These are phyloP conservation scores for Acrocalymma vagum DNA, from an alignment of 2,329 filamentous ascomycete genomes.

Conservation along the genomic window DNA sequence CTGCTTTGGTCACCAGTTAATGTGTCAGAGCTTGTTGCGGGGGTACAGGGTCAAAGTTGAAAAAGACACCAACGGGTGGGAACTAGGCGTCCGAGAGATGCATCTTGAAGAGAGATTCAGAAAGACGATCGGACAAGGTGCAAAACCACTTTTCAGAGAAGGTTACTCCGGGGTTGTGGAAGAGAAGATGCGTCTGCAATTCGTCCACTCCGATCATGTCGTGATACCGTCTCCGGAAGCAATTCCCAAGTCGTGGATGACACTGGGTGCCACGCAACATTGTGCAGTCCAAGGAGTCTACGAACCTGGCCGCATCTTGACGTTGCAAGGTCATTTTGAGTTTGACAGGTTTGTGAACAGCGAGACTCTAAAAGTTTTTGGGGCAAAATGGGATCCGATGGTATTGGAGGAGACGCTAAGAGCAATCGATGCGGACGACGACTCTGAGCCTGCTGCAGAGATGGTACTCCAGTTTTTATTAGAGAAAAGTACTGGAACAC, in stretches of 20 bases:
- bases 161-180: slow-evolving; percentile 2
- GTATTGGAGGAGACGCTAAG: slow-evolving; percentile 27
- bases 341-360: slow-evolving; percentile 53
- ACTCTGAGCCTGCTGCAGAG: slow-evolving; percentile 38
- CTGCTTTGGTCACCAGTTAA: slow-evolving; percentile 55
- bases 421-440: slow-evolving; percentile 33
- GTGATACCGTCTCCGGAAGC: slow-evolving; percentile 19
- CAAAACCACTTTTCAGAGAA: background rate
- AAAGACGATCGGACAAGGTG: slow-evolving; percentile 2
- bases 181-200: slow-evolving; percentile 41
- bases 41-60: slow-evolving; percentile 34
- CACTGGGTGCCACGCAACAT: slow-evolving; percentile 34
- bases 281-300: slow-evolving; percentile 53
- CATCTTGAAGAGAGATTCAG: slow-evolving; percentile 23
- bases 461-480: slow-evolving; percentile 43
- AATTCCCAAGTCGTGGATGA: slow-evolving; percentile 29
- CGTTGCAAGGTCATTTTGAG: slow-evolving; percentile 55
- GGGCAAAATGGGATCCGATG: slow-evolving; percentile 29
- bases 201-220: slow-evolving; percentile 49
- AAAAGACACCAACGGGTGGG: slow-evolving; percentile 34
- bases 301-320: slow-evolving; percentile 49
- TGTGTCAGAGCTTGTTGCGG: slow-evolving; percentile 49
- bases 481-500: slow-evolving; percentile 14
- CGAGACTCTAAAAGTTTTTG: slow-evolving; percentile 49
- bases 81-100: slow-evolving; percentile 36